Evolutionary conservation across 352 stramenopile species (phyloP).

Genomic region (Phytophthora idaei): DNA sequence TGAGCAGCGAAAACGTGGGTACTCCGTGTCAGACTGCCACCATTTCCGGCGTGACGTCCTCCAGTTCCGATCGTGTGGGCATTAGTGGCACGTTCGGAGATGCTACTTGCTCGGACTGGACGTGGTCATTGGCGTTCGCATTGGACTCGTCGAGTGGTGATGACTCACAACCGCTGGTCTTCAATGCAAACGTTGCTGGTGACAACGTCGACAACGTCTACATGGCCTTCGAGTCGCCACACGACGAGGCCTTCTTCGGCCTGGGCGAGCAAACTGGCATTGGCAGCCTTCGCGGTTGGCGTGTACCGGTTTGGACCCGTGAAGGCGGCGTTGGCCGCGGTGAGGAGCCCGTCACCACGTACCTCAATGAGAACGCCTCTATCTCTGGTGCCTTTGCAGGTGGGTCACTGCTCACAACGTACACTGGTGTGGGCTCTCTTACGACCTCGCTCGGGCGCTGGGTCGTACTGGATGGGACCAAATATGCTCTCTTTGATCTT

Average conservation of each 20-base stretch:
- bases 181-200: constrained; percentile 31
- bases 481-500: constrained; percentile 33
- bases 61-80: constrained; percentile 18
- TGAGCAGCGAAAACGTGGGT: constrained; percentile 22
- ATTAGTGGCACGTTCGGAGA: constrained; percentile 22
- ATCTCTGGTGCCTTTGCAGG: constrained; percentile 28
- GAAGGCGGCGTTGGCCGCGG: constrained; percentile 31
- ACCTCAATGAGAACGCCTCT: constrained; percentile 33
- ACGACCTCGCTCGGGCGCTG: constrained; percentile 26
- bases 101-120: constrained; percentile 16
- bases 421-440: constrained; percentile 29
- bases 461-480: constrained; percentile 30
- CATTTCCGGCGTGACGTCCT: not conserved
- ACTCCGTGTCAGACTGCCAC: constrained; percentile 3
- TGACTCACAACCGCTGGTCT: constrained; percentile 20
- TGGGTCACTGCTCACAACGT: constrained; percentile 30
- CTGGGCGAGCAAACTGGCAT: constrained; percentile 33
- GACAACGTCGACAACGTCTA: constrained; percentile 31
- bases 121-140: constrained; percentile 21
- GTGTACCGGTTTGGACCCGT: constrained; percentile 31
- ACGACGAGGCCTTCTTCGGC: constrained; percentile 32
- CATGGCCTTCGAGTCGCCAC: constrained; percentile 30
- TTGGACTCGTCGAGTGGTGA: constrained; percentile 9
- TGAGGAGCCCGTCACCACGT: constrained; percentile 30
- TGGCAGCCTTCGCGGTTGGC: constrained; percentile 31